These are phyloP conservation scores for Gymnopus androsaceus DNA, from an alignment of 1,284 basidiomycete genomes.

Conservation along the genomic window DNA sequence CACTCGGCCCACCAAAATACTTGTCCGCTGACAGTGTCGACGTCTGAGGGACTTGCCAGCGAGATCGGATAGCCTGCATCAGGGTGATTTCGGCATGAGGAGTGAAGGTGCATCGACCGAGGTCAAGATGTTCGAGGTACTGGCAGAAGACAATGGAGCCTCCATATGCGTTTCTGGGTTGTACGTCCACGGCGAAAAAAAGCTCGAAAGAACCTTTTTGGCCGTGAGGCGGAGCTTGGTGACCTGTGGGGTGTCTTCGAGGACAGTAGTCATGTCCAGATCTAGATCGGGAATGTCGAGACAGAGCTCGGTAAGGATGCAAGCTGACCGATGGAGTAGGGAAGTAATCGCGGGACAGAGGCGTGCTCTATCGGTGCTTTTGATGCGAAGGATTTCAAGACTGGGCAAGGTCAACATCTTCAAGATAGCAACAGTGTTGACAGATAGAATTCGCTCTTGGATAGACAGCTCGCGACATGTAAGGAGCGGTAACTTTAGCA, in stretches of 20 bases:
- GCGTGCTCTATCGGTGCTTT: not conserved
- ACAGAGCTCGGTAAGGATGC: not conserved
- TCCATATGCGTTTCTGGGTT: not conserved
- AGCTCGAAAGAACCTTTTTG: not conserved
- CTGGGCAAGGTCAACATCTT: not conserved
- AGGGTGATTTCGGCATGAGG: not conserved
- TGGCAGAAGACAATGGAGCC: not conserved
- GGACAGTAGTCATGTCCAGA: not conserved
- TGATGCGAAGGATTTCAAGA: conserved; percentile 1
- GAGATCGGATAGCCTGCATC: not conserved
- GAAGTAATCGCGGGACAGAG: not conserved
- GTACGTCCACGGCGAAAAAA: not conserved
- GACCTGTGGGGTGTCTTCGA: not conserved
- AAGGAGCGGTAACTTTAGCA: not conserved
- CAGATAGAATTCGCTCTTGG: not conserved
- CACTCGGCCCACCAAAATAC: not conserved
- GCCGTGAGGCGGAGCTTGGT: not conserved
- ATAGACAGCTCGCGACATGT: conserved; percentile 1
- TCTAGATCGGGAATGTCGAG: conserved; percentile 1
- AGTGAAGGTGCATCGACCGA: not conserved
- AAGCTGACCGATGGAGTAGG: not conserved
- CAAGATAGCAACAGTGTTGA: not conserved
- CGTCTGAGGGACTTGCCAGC: not conserved
- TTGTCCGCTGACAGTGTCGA: not conserved
- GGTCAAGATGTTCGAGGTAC: not conserved